phyloP scores from a whole-genome alignment of 345 rosid species.

The Hibiscus tridactylites region DNA sequence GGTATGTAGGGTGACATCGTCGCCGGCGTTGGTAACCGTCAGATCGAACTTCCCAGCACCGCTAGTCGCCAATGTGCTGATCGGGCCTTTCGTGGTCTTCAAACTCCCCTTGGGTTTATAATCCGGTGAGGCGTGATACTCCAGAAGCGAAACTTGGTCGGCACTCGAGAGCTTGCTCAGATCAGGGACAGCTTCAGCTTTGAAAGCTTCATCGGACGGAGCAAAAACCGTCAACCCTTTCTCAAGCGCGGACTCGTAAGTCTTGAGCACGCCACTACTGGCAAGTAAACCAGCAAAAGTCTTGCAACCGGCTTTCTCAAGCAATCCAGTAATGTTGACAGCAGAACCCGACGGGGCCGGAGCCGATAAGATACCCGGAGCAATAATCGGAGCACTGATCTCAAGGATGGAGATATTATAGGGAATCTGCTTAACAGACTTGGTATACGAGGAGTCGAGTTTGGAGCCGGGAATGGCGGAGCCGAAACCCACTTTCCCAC shows the following conservation, averaged over 20 bases:
- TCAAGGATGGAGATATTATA: constrained; percentile 73
- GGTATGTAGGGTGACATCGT: constrained; percentile 64
- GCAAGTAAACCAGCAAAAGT: constrained; percentile 56
- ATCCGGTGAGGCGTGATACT: constrained; percentile 56
- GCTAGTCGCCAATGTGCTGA: constrained; percentile 64
- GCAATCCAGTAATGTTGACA: constrained; percentile 59
- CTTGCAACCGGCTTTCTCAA: constrained; percentile 85
- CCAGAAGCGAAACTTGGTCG: constrained; percentile 59
- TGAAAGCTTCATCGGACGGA: constrained; percentile 84
- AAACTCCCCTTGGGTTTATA: constrained; percentile 64
- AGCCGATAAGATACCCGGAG: constrained; percentile 53
- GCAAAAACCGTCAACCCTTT: constrained; percentile 85
- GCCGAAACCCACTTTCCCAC: constrained; percentile 84
- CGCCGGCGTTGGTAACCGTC: constrained; percentile 51
- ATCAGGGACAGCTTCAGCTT: constrained; percentile 62
- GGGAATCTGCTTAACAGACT: constrained; percentile 71
- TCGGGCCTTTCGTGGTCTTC: constrained; percentile 49
- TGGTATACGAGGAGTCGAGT: constrained; percentile 65
- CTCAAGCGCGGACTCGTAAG: constrained; percentile 44
- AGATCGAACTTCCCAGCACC: constrained; percentile 68
- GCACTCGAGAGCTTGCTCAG: constrained; percentile 65
- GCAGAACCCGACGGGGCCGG: constrained; percentile 55
- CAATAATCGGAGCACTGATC: constrained; percentile 59
- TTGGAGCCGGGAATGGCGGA: constrained; percentile 74
- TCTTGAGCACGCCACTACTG: constrained; percentile 70